Evolutionary conservation across 2,329 filamentous ascomycete species (phyloP).

Genomic region (Colletotrichum spaethianum): DNA sequence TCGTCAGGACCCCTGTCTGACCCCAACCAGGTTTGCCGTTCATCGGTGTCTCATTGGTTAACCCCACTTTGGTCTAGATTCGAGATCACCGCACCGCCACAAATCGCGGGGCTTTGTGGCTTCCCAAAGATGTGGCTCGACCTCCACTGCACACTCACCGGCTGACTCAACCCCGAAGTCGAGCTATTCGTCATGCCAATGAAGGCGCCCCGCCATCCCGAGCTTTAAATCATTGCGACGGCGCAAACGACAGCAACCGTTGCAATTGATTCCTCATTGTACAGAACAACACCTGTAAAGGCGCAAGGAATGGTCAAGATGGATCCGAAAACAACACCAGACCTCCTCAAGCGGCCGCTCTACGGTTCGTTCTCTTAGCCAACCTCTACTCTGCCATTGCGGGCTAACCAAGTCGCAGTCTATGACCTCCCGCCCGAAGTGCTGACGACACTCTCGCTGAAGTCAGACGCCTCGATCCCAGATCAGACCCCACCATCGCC

Average conservation of each 20-base stretch:
- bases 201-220: conserved; percentile 13
- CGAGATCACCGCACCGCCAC: conserved; percentile 20
- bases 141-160: conserved; percentile 15
- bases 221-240: conserved; percentile 30
- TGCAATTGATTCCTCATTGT: not conserved
- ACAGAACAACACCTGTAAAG: not conserved
- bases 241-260: not conserved
- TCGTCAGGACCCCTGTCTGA: conserved; percentile 10
- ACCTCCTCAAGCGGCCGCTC: conserved; percentile 65
- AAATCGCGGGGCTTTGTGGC: conserved; percentile 15
- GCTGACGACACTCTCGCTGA: conserved; percentile 74
- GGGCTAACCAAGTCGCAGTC: conserved; percentile 63
- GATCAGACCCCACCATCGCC: conserved; percentile 43
- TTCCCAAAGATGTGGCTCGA: not conserved
- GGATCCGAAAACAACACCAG: conserved; percentile 58
- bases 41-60: not conserved
- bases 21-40: conserved; percentile 21
- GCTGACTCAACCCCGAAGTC: conserved; percentile 35
- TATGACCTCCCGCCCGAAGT: conserved; percentile 87
- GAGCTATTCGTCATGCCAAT: conserved; percentile 27
- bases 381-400: conserved; percentile 34
- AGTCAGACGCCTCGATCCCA: conserved; percentile 49
- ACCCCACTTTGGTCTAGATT: not conserved
- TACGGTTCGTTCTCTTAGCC: conserved; percentile 57
- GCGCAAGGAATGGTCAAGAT: conserved; percentile 44